Conservation (phyloP, 108 stramenopile species). For the Chaetoceros tenuissimus region DNA sequence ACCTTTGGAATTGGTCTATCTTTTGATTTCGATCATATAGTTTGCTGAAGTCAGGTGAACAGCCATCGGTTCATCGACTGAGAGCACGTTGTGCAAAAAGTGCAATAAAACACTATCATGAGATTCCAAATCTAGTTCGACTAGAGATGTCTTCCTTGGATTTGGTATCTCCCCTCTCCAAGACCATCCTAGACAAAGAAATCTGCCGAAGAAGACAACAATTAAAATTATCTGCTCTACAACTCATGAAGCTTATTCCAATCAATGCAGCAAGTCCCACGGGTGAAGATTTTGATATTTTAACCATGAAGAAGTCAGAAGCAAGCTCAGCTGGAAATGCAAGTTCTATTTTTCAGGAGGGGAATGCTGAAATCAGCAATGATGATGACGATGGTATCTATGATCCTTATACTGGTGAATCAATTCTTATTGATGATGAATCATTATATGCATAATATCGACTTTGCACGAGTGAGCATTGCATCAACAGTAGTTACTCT, state of each 20-base stretch:
- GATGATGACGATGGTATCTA: neutral
- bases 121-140: neutral
- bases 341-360: neutral
- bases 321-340: neutral
- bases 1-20: conserved; percentile 72
- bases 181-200: too few relatives aligned
- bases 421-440: neutral
- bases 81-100: conserved; percentile 75
- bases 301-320: neutral
- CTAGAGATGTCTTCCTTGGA: too few relatives aligned
- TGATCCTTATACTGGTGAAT: neutral
- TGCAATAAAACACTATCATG: conserved; percentile 35
- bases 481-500: neutral
- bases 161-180: too few relatives aligned
- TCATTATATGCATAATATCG: neutral
- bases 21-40: conserved; percentile 60
- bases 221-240: neutral
- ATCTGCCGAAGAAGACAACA: neutral
- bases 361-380: neutral
- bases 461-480: neutral
- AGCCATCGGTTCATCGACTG: conserved; percentile 47
- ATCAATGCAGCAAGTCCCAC: neutral
- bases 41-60: conserved; percentile 13
- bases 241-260: neutral
- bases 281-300: neutral